Conservation (phyloP, 768 basidiomycete genomes). For the Chlorophyllum brunneum region DNA sequence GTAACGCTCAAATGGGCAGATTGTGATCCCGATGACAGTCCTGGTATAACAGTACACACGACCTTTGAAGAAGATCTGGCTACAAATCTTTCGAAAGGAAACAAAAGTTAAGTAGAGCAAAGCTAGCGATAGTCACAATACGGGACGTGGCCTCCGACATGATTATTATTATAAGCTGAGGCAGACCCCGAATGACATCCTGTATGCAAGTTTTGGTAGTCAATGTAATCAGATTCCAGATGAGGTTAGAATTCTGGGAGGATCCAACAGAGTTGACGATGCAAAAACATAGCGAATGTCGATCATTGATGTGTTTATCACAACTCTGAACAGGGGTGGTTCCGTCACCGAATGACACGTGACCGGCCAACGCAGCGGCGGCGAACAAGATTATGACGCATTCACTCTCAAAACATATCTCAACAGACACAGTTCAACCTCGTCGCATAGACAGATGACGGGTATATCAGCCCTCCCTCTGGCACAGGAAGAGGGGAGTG, state of each 20-base stretch:
- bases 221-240: no score
- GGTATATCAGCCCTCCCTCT: slow-evolving; percentile 45
- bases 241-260: no score
- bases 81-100: slow-evolving; percentile 79
- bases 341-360: no score
- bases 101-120: slow-evolving; percentile 66
- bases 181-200: no score
- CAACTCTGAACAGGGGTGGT: no score
- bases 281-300: no score
- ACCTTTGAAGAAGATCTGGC: slow-evolving; percentile 21
- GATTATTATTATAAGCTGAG: no score
- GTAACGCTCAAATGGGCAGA: slow-evolving; percentile 91
- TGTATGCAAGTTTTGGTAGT: no score
- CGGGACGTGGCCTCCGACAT: no score
- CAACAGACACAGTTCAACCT: not conserved
- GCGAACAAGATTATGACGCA: not conserved
- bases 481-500: slow-evolving; percentile 36
- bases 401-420: not conserved
- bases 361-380: slow-evolving; percentile 5
- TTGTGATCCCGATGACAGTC: slow-evolving; percentile 55
- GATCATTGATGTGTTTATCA: no score
- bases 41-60: not conserved
- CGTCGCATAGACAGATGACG: slow-evolving; percentile 35
- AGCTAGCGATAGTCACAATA: slow-evolving; percentile 67
- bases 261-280: no score